Conservation (phyloP, 2,329 filamentous ascomycete genomes). For the Ampelomyces quisqualis region DNA sequence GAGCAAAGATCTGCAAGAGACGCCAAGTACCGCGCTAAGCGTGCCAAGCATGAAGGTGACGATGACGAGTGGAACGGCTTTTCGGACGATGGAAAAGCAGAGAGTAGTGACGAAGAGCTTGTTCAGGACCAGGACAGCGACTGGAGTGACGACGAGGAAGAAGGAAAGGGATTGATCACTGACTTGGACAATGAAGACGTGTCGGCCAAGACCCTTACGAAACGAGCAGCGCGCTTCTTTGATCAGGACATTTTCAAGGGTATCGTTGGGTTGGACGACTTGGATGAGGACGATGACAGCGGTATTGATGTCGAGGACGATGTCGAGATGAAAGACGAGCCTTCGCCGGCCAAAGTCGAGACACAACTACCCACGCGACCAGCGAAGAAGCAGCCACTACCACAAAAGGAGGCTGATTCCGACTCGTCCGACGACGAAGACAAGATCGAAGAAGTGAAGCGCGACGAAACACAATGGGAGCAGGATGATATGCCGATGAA, state of each 20-base stretch:
- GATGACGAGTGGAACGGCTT: conserved; percentile 82
- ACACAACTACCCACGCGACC: conserved; percentile 17
- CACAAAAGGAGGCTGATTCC: conserved; percentile 31
- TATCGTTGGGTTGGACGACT: conserved; percentile 66
- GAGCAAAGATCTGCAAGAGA: conserved; percentile 77
- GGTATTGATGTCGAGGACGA: conserved; percentile 45
- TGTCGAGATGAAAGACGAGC: conserved; percentile 18
- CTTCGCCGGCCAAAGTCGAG: conserved; percentile 12
- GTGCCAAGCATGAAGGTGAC: conserved; percentile 77
- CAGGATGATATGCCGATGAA: conserved; percentile 62
- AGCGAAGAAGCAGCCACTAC: conserved; percentile 20
- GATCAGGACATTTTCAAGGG: conserved; percentile 92
- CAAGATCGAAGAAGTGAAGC: conserved; percentile 65
- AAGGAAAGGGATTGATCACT: conserved; percentile 57
- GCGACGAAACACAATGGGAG: conserved; percentile 63
- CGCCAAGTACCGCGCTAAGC: conserved; percentile 88
- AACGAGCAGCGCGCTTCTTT: conserved; percentile 84
- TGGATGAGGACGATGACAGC: conserved; percentile 49
- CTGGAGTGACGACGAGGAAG: conserved; percentile 60
- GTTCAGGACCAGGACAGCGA: conserved; percentile 63
- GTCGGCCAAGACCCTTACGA: conserved; percentile 67
- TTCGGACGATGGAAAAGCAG: conserved; percentile 62
- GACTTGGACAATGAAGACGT: conserved; percentile 60
- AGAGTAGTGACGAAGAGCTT: conserved; percentile 58
- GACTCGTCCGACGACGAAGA: conserved; percentile 42